phyloP scores from a whole-genome alignment of 768 basidiomycete species.

The Plicaturopsis crispa region DNA sequence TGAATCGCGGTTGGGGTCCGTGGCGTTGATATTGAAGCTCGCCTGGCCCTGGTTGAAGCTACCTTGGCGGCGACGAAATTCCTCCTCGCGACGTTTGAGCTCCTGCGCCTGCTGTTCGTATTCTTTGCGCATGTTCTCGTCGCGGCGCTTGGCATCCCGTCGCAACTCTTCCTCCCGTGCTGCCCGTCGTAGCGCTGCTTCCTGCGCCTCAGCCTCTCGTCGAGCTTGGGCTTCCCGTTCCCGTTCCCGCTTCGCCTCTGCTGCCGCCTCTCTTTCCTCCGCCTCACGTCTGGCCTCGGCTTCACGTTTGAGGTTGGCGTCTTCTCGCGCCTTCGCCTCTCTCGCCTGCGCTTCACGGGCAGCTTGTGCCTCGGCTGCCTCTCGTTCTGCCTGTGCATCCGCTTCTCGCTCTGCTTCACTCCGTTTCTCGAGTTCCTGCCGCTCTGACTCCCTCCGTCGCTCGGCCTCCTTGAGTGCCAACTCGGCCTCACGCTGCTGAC shows the following conservation, averaged over 20 bases:
- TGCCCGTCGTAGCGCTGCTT: slow-evolving; percentile 9
- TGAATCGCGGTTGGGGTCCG: slow-evolving; percentile 15
- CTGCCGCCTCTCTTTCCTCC: slow-evolving; percentile 15
- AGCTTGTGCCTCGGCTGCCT: slow-evolving; percentile 15
- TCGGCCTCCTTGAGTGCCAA: no score
- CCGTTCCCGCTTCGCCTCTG: not conserved
- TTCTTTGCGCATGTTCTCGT: slow-evolving; percentile 1
- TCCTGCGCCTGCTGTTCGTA: slow-evolving; percentile 1
- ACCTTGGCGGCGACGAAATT: slow-evolving; percentile 8
- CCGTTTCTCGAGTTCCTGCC: slow-evolving; percentile 6
- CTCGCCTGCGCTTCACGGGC: slow-evolving; percentile 14
- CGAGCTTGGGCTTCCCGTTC: not conserved
- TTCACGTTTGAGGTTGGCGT: slow-evolving; percentile 20
- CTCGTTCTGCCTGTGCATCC: slow-evolving; percentile 19
- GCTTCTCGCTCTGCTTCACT: slow-evolving; percentile 10
- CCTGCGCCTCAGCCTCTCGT: not conserved
- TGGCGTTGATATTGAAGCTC: slow-evolving; percentile 20
- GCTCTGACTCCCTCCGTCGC: slow-evolving; percentile 3
- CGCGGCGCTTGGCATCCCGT: not conserved
- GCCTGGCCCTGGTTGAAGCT: slow-evolving; percentile 17
- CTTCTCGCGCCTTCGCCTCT: slow-evolving; percentile 15
- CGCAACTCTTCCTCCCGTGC: slow-evolving; percentile 1
- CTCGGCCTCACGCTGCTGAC: no score
- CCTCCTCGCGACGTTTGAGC: slow-evolving; percentile 1
- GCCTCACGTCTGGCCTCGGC: slow-evolving; percentile 19